A percentile compares a stretch with the other conserved stretches of the same genome.
phyloP scores from a whole-genome alignment of 306 rosid genomes.

The Gynostemma pentaphyllum region DNA sequence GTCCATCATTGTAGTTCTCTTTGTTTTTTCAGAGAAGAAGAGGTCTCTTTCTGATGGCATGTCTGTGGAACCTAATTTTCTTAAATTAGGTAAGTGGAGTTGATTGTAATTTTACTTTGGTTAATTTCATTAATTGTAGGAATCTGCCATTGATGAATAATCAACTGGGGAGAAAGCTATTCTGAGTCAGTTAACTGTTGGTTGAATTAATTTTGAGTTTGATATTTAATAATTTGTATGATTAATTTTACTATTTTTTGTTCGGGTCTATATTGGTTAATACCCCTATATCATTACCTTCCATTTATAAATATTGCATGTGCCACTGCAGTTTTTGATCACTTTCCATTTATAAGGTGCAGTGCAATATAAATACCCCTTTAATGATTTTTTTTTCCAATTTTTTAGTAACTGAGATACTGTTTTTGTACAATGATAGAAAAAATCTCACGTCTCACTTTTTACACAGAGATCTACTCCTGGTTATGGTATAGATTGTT shows the following conservation, averaged over 20 bases:
- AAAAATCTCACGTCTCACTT: not conserved
- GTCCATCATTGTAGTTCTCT: constrained; percentile 2
- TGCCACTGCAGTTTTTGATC: no score
- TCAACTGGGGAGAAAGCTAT: not conserved
- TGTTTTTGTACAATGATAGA: not conserved
- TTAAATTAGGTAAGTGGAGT: constrained; percentile 54
- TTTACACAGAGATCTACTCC: not conserved
- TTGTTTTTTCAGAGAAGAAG: constrained; percentile 54
- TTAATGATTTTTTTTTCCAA: not conserved
- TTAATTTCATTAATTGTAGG: not conserved
- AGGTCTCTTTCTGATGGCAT: constrained; percentile 45
- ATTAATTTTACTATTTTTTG: not conserved
- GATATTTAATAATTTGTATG: not conserved
- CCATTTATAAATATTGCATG: no score
- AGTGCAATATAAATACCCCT: not conserved
- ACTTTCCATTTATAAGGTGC: no score
- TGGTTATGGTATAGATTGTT: not conserved
- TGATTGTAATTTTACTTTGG: not conserved
- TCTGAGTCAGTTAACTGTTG: not conserved
- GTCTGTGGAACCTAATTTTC: constrained; percentile 32
- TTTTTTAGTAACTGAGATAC: not conserved
- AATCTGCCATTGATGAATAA: not conserved
- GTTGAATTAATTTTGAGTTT: not conserved
- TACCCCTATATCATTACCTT: not conserved
- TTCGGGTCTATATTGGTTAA: not conserved